Evolutionary conservation across 106 monocot genomes (phyloP), one percentile per base, ranked within the genome.

Genomic region (Allium fistulosum): DNA sequence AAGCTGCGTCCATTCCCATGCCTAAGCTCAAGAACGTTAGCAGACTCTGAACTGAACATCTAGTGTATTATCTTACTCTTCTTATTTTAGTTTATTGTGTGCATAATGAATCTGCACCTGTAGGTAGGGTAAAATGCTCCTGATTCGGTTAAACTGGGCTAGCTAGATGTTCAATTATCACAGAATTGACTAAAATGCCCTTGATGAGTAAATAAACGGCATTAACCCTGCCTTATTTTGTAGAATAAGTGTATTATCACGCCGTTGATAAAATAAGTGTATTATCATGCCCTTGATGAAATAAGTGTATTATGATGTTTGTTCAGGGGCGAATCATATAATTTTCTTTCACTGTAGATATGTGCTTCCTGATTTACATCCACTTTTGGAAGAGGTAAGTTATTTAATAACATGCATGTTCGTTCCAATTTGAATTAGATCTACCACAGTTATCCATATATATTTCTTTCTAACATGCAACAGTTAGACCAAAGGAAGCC

Each of bases 21-120:
- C 77, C 87, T 15, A 87, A 83, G 72, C 72, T 87, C n/a, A 87
- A 87, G 83, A 83, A 83, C 63, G 68, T 87, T 6, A 83, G 71
- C 62, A 80, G 87, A 18, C 67, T 87, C 53, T 64, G 82, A 16
- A 83, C 83, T 12, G 87, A 87, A 67, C 82, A 87, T 70, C 87
- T 65, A 83, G 87, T 87, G 82, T 83, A 82, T 59, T 79, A 75
- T 26, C 53, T 27, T 56, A 26, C 8, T 52, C 45, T 14, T 22
- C 22, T 53, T 65, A 16, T 69, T 22, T 22, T 22, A 1, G 22
- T 22, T 22, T 22, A 1, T 22, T 22, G 22, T 22, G 22, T 22
- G 22, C 22, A 22, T 22, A 22, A 22, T 22, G 22, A 22, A 22
- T 22, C 22, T 22, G 22, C 22, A 22, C 22, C 22, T 22, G 1